Evolutionary conservation across 441 rosid species (phyloP).

Genomic region (Iberis amara): DNA sequence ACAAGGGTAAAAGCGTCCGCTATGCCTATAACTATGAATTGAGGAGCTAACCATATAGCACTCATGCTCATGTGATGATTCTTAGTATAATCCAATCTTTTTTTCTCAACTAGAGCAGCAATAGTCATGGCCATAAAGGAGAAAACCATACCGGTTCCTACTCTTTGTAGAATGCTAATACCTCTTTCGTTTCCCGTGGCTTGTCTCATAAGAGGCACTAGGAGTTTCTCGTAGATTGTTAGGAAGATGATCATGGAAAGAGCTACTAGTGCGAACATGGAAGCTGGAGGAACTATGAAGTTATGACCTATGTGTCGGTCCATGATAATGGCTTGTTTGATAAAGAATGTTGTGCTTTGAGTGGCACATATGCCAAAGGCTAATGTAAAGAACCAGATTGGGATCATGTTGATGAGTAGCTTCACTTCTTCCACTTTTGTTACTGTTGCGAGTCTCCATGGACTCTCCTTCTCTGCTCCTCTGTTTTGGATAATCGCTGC

Average conservation of each 20-base stretch:
- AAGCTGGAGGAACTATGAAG: constrained; percentile 68
- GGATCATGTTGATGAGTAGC: constrained; percentile 75
- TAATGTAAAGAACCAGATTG: constrained; percentile 67
- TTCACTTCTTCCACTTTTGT: constrained; percentile 79
- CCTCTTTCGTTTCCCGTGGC: constrained; percentile 67
- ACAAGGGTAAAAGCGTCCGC: constrained; percentile 71
- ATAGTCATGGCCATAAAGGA: constrained; percentile 53
- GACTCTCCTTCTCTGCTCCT: constrained; percentile 37
- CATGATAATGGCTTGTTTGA: constrained; percentile 65
- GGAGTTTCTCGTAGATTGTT: constrained; percentile 55
- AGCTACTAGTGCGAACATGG: constrained; percentile 53
- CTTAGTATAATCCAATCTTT: constrained; percentile 42
- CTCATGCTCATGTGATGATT: constrained; percentile 39
- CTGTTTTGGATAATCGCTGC: constrained; percentile 53
- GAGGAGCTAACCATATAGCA: constrained; percentile 74
- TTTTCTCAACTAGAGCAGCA: constrained; percentile 69
- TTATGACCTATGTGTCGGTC: constrained; percentile 44
- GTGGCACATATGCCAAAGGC: constrained; percentile 70
- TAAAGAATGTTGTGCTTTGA: constrained; percentile 74
- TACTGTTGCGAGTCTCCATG: constrained; percentile 73
- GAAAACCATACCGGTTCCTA: constrained; percentile 84
- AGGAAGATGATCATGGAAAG: constrained; percentile 58
- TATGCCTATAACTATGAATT: constrained; percentile 50
- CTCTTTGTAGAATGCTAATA: constrained; percentile 71
- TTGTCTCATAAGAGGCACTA: constrained; percentile 50